A percentile compares a stretch with the other conserved stretches of the same genome.
Evolutionary conservation across 495 filamentous ascomycete species (phyloP).

Genomic region (Saxophila tyrrhenica): DNA sequence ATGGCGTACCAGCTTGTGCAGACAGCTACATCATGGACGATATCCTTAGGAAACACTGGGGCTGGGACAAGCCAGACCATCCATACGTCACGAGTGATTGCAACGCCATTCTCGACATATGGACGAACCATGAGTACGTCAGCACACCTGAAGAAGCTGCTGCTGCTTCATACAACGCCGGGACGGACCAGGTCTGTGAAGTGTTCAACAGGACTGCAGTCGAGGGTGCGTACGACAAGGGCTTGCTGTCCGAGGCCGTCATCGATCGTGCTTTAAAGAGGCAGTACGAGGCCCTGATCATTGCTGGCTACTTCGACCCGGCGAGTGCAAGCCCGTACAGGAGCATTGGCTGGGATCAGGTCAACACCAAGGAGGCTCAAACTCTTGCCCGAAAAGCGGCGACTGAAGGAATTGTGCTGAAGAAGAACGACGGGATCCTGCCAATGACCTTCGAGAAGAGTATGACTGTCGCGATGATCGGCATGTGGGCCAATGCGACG

Average conservation of each 20-base stretch:
- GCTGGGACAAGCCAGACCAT: conserved; percentile 16
- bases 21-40: conserved; percentile 11
- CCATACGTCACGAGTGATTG: conserved; percentile 9
- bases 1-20: conserved; percentile 14
- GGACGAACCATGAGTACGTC: not conserved
- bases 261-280: conserved; percentile 36
- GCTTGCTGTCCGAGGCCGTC: not conserved
- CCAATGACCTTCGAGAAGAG: conserved; percentile 30
- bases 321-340: not conserved
- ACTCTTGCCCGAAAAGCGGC: conserved; percentile 46
- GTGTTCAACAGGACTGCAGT: conserved; percentile 30
- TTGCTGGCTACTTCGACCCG: conserved; percentile 49
- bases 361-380: conserved; percentile 39
- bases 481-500: conserved; percentile 44
- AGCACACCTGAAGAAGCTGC: not conserved
- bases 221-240: not conserved
- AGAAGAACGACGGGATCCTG: conserved; percentile 46
- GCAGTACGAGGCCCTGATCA: conserved; percentile 43
- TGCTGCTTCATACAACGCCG: conserved; percentile 24
- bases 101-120: conserved; percentile 8
- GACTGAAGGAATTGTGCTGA: conserved; percentile 41
- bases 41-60: conserved; percentile 12
- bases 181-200: conserved; percentile 51
- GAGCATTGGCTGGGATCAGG: conserved; percentile 27
- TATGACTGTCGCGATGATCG: conserved; percentile 41